Percentiles rank a stretch among this genome's conserved stretches.
These are phyloP conservation scores for Neurospora africana DNA, from an alignment of 495 filamentous ascomycete genomes.

Conservation along the genomic window DNA sequence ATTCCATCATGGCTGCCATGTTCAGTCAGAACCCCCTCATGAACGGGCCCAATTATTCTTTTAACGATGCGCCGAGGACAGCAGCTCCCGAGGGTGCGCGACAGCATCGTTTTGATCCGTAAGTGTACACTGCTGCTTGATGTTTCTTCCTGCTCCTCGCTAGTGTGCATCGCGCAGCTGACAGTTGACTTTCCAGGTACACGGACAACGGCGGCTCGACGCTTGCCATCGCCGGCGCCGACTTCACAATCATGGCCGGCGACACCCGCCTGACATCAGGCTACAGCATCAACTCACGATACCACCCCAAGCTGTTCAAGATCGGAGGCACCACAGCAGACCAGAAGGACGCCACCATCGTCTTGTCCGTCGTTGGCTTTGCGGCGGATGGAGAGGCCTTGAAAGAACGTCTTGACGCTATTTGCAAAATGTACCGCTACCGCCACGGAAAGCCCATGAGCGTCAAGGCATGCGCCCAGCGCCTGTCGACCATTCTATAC, in stretches of 20 bases:
- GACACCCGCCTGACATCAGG: constrained; percentile 90
- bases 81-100: constrained; percentile 36
- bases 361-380: constrained; percentile 91
- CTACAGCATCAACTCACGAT: constrained; percentile 97
- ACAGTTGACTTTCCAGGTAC: constrained; percentile 50
- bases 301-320: constrained; percentile 89
- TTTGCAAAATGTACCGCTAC: constrained; percentile 96
- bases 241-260: constrained; percentile 92
- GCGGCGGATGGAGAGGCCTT: constrained; percentile 86
- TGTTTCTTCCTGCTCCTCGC: not conserved
- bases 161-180: constrained; percentile 2
- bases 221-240: constrained; percentile 82
- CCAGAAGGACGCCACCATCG: constrained; percentile 70
- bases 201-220: constrained; percentile 97
- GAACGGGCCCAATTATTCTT: constrained; percentile 51
- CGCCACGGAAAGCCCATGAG: constrained; percentile 89
- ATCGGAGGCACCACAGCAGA: constrained; percentile 83
- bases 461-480: constrained; percentile 85
- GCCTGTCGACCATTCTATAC: constrained; percentile 88
- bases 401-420: constrained; percentile 76
- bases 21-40: constrained; percentile 53
- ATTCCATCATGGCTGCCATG: constrained; percentile 39
- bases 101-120: constrained; percentile 93
- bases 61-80: constrained; percentile 39
- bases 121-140: constrained; percentile 17